Base-by-base conservation (phyloP, 2,329 filamentous ascomycete species). In the Karstenula rhodostoma region DNA sequence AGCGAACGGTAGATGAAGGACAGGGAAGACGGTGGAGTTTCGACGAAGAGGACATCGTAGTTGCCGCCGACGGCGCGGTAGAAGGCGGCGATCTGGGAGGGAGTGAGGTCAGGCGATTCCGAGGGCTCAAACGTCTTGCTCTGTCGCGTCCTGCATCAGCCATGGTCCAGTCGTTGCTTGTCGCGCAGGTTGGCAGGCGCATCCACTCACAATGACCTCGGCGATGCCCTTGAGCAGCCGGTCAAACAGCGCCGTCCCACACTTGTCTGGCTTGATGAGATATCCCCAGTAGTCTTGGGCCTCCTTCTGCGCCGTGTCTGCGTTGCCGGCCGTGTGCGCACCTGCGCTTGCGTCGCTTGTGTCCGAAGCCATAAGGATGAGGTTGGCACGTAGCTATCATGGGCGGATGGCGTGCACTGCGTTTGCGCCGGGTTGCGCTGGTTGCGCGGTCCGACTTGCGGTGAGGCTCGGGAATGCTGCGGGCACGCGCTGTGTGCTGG, bases 1-100 rank as follows among this genome's bases (percentile, higher is more conserved):
- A 96, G 87, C 8, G 91, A 91, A 72, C 93, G 91, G 84, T 96
- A 98, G 66, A 97, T 95, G 80, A 93, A 96, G 29, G 94, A 95
- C 64, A 99, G 89, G 46, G 90, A 89, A 40, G 87, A 82, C 61
- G 89, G 81, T 22, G 90, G 89, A 35, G 90, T 92, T 3, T 89
- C 85, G 44, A 94, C 82, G 76, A 98, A 98, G 56, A 98, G 86
- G 25, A 81, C 74, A 59, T 84, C 82, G 76, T 81, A 73, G 79
- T 82, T 67, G 69, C 80, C 76, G 68, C 82, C 68, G 62, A 82
- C 73, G 56, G 81, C 74, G 62, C 79, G 79, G 73, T 84, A 84
- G 77, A 83, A 84, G 43, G 77, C 76, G 27, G 81, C 82, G 46
- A 84, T 77, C 67, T 84, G 82, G 25, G 77, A 73, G 6, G 82